Evolutionary conservation across 139 green algal species (phyloP).

Genomic region (Coelastrella sp.): DNA sequence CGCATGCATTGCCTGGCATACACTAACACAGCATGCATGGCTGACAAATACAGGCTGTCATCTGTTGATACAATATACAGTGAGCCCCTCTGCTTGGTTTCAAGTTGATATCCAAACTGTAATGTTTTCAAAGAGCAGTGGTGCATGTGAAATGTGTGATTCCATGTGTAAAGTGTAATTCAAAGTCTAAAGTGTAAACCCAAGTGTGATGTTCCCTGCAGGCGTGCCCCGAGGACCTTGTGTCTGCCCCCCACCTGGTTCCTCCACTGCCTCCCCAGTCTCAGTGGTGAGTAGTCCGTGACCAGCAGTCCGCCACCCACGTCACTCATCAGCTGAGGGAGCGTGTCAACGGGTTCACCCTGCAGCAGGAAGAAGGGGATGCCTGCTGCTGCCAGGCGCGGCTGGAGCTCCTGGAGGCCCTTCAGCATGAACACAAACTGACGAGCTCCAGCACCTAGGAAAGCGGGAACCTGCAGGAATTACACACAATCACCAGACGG

Average conservation of each 20-base stretch:
- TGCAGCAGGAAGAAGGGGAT: slow-evolving; percentile 88
- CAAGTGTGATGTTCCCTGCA: too few species aligned
- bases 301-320: slow-evolving; percentile 83
- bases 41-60: too few species aligned
- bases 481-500: neutral
- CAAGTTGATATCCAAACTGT: too few species aligned
- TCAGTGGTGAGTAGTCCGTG: slow-evolving; percentile 91
- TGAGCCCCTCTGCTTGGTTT: too few species aligned
- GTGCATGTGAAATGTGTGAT: too few species aligned
- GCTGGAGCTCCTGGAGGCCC: slow-evolving; percentile 80
- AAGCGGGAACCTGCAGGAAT: slow-evolving; percentile 73
- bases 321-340: slow-evolving; percentile 79
- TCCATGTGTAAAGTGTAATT: too few species aligned
- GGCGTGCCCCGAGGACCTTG: neutral
- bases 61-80: too few species aligned
- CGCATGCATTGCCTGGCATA: too few species aligned
- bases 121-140: too few species aligned
- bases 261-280: slow-evolving; percentile 83
- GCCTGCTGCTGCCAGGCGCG: slow-evolving; percentile 66
- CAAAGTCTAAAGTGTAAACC: too few species aligned
- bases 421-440: slow-evolving; percentile 95
- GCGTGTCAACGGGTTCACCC: slow-evolving; percentile 79
- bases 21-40: too few species aligned
- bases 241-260: slow-evolving; percentile 58
- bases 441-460: slow-evolving; percentile 80